Evolutionary conservation across 805 yeast species (phyloP), one percentile per base, ranked within the genome.

Genomic region (Wickerhamomyces silvicola): DNA sequence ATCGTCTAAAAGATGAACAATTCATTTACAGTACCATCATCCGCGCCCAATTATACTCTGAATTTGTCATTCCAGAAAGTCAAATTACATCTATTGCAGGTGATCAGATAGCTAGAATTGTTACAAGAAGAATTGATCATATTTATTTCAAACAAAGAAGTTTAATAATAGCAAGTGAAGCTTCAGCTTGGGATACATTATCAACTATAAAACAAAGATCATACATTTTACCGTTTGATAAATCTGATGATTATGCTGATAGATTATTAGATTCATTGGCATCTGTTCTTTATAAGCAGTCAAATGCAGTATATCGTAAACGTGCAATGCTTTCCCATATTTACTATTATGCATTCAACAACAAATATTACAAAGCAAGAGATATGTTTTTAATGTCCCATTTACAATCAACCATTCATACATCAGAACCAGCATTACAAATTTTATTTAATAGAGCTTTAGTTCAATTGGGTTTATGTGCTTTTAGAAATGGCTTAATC

Each of bases 391-490:
- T 88, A 50, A 69, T 76, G 66, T 85, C 96, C 14, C 92, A 87
- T 57, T 64, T 87, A 50, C 94, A 85, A 66, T 68, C 83, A 19
- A 69, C 81, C 28, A 85, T 90, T 47, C 85, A 84, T 59, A 73
- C 78, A 30, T 81, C 94, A 21, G 97, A 90, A 50, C 76, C 94
- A 21, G 65, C 79, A 22, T 64, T 90, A 46, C 98, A 92, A 70
- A 87, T 92, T 35, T 70, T 86, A 48, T 92, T 86, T 72, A 92
- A 92, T 72, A 75, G 99, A 60, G 87, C 95, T 12, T 72, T 92
- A 42, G 97, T 86, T 41, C 98, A 92, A 64, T 73, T 94, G 42
- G 99, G 98, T 38, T 72, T 92, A 45, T 78, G 94, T 58, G 97
- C 98, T 11, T 92, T 92, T 79, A 78, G 95, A 59, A 62, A 74